Evolutionary conservation across 139 green algal genomes (phyloP), one percentile per base, ranked within the genome.

Genomic region (Picochlorum sp.): DNA sequence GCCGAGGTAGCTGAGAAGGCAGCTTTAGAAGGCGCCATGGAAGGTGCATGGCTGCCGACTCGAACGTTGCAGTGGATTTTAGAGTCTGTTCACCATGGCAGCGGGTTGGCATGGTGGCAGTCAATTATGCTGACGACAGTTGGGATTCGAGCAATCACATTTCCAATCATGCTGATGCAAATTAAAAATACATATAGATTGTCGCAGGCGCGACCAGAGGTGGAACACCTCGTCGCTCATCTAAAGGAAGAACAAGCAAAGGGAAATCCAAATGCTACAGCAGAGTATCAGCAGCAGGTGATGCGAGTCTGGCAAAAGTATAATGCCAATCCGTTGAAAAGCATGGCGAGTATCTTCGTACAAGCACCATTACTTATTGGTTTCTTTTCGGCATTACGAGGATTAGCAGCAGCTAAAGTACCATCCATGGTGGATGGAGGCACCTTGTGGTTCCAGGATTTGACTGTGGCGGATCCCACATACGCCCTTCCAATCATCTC

Each of bases 401-500:
- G n/a, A 46, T n/a, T 87, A 37, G 70, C 81, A 23, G 62, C 44
- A 6, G 64, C 61, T 21, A 79, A 85, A 69, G 72, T 94, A 11
- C 84, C 84, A 7, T 88, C 81, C 0, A 65, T 94, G 41, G 78
- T 73, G 13, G 38, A 72, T 8, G 90, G 86, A 26, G 89, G 90
- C 50, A 57, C 69, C 13, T 41, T 89, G 1, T 96, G 85, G 90
- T 96, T 95, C 72, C 71, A 58, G 1, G 80, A 97, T 82, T 79
- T 97, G 4, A 90, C 90, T 0, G 24, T 77, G 6, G 51, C 84
- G 7, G 90, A 97, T 78, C 79, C 90, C 0, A 82, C 69, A 44
- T 94, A 86, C 28, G 65, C 70, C 21, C 69, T 97, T 46, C 90
- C 90, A 21, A 66, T 90, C 18, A 57, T 91, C 14, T 82, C 82